Evolutionary conservation across 139 green algal species (phyloP).

Genomic region (Astrephomene gubernaculifera): DNA sequence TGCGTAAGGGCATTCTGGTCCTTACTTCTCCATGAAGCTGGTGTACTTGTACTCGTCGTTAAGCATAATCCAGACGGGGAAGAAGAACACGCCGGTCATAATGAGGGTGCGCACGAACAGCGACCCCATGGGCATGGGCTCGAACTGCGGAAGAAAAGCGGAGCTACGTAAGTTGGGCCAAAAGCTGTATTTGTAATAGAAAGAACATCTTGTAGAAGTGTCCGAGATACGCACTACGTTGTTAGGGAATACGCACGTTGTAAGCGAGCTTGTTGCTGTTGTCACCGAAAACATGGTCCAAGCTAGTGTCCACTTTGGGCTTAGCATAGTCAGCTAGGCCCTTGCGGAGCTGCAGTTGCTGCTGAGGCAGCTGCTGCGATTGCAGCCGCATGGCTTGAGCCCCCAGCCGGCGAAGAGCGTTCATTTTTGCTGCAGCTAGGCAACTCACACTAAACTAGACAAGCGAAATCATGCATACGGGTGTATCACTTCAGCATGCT

Average conservation of each 20-base stretch:
- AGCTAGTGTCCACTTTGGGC: constrained; percentile 45
- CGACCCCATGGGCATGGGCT: constrained; percentile 33
- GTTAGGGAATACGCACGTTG: constrained; percentile 38
- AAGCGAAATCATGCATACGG: no score
- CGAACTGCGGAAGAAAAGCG: constrained; percentile 22
- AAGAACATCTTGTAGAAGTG: no score
- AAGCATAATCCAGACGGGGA: constrained; percentile 34
- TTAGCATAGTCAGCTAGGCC: constrained; percentile 33
- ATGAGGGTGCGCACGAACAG: constrained; percentile 21
- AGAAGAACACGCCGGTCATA: constrained; percentile 37
- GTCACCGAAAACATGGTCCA: constrained; percentile 48
- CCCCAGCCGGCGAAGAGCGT: constrained; percentile 18
- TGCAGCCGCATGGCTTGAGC: constrained; percentile 9
- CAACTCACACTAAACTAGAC: no score
- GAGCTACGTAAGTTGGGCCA: no score
- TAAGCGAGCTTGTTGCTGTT: constrained; percentile 48
- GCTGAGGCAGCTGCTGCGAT: not conserved
- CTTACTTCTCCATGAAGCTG: constrained; percentile 38
- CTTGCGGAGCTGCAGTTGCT: not conserved
- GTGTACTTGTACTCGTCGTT: constrained; percentile 40
- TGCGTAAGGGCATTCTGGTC: no score
- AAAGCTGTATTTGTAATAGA: no score
- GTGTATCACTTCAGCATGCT: no score
- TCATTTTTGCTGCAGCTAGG: constrained; percentile 33
- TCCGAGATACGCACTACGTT: no score